Evolutionary conservation across 257 asterid species (phyloP).

Genomic region (Craterostigma plantagineum): DNA sequence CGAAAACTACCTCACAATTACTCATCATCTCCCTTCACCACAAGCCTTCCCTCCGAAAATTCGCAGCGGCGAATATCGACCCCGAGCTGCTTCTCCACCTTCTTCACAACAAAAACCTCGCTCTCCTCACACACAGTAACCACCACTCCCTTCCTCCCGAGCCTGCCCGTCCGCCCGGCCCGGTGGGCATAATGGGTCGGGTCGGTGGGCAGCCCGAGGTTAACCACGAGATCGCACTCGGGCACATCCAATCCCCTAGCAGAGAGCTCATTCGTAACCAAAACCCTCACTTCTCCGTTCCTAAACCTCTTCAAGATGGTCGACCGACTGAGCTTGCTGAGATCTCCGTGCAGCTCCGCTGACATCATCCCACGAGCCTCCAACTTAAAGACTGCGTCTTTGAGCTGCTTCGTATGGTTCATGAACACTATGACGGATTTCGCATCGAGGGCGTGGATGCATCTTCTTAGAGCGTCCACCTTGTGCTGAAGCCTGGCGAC

Average conservation of each 20-base stretch:
- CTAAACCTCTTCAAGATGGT: conserved; percentile 61
- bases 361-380: conserved; percentile 92
- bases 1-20: not conserved
- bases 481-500: conserved; percentile 78
- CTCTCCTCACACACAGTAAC: conserved; percentile 75
- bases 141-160: conserved; percentile 74
- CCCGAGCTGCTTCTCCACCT: conserved; percentile 77
- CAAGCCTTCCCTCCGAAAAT: conserved; percentile 66
- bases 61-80: conserved; percentile 46
- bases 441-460: conserved; percentile 75
- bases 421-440: conserved; percentile 75
- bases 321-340: conserved; percentile 61
- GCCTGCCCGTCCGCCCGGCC: conserved; percentile 92
- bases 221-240: conserved; percentile 94
- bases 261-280: conserved; percentile 82
- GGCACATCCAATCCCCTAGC: conserved; percentile 94
- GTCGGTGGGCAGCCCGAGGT: conserved; percentile 82
- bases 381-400: conserved; percentile 69
- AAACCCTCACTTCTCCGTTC: conserved; percentile 64
- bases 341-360: conserved; percentile 87
- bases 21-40: conserved; percentile 29
- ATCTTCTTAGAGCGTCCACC: conserved; percentile 68
- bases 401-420: conserved; percentile 78
- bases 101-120: conserved; percentile 69
- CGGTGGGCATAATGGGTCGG: conserved; percentile 83